phyloP scores from a whole-genome alignment of 495 filamentous ascomycete genomes.

The Hyaloscypha finlandica region DNA sequence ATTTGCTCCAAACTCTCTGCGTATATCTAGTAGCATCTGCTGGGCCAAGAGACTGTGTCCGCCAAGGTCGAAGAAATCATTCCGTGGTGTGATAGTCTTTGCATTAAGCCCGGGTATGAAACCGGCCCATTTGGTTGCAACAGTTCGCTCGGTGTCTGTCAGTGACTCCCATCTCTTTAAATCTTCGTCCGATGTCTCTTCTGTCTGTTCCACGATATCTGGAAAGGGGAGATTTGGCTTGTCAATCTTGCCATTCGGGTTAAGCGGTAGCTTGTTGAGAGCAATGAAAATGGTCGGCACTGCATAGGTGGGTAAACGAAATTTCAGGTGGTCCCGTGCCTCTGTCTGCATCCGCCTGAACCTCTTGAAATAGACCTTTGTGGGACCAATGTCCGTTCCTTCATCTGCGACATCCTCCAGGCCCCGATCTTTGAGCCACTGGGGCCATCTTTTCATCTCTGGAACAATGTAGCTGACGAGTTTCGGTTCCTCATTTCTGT shows the following conservation, averaged over 20 bases:
- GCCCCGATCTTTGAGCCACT: slow-evolving; percentile 62
- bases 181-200: slow-evolving; percentile 37
- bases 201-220: slow-evolving; percentile 63
- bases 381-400: too few species aligned
- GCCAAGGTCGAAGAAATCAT: slow-evolving; percentile 84
- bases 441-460: slow-evolving; percentile 68
- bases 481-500: slow-evolving; percentile 87
- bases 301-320: slow-evolving; percentile 67
- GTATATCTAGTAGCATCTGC: slow-evolving; percentile 67
- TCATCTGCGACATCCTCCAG: slow-evolving; percentile 20
- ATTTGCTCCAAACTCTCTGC: slow-evolving; percentile 52
- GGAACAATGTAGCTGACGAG: slow-evolving; percentile 92
- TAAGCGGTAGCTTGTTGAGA: slow-evolving; percentile 79
- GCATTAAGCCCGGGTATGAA: slow-evolving; percentile 38
- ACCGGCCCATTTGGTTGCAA: slow-evolving; percentile 72
- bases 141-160: slow-evolving; percentile 61
- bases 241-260: slow-evolving; percentile 95
- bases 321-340: slow-evolving; percentile 49
- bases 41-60: slow-evolving; percentile 88
- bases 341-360: too few species aligned
- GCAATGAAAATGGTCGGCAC: slow-evolving; percentile 80
- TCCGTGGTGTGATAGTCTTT: slow-evolving; percentile 60
- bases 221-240: slow-evolving; percentile 91
- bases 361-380: too few species aligned
- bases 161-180: slow-evolving; percentile 23